Conservation (phyloP, 371 early-diverging fungal genomes). For the Mortierella sp. region DNA sequence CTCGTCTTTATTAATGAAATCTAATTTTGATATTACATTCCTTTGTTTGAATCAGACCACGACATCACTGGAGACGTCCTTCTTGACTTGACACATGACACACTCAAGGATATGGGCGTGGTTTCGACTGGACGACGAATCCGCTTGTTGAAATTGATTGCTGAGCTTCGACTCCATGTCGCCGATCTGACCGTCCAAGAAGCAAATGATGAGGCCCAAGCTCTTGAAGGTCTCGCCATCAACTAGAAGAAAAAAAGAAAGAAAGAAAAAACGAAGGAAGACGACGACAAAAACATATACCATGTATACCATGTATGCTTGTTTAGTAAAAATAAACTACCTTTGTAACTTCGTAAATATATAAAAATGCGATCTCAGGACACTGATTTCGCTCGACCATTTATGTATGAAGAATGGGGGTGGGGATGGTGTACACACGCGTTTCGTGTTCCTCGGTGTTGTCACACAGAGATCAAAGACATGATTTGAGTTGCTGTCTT, state of each 20-base stretch:
- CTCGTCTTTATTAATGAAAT: too few relatives aligned
- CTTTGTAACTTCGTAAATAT: too few relatives aligned
- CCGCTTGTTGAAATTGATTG: conserved; percentile 51
- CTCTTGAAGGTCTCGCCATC: conserved; percentile 17
- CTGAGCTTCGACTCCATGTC: conserved; percentile 42
- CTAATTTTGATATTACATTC: not conserved
- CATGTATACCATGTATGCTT: conserved; percentile 5
- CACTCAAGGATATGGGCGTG: conserved; percentile 58
- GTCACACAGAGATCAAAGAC: too few relatives aligned
- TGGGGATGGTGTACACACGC: too few relatives aligned
- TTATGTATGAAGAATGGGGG: too few relatives aligned
- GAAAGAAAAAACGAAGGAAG: not conserved
- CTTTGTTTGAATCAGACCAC: conserved; percentile 19
- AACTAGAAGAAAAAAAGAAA: conserved; percentile 12
- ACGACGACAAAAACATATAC: not conserved
- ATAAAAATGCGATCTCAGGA: too few relatives aligned
- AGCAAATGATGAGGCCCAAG: conserved; percentile 27
- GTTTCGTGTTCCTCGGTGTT: too few relatives aligned
- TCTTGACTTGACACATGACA: conserved; percentile 56
- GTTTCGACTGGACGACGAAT: conserved; percentile 46
- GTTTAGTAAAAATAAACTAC: not conserved
- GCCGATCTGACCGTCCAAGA: conserved; percentile 50
- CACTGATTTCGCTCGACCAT: too few relatives aligned
- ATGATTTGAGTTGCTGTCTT: too few relatives aligned
- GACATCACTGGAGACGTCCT: conserved; percentile 60